phyloP scores from a whole-genome alignment of 192 early-diverging fungal species.

The Umbelopsis isabellina region DNA sequence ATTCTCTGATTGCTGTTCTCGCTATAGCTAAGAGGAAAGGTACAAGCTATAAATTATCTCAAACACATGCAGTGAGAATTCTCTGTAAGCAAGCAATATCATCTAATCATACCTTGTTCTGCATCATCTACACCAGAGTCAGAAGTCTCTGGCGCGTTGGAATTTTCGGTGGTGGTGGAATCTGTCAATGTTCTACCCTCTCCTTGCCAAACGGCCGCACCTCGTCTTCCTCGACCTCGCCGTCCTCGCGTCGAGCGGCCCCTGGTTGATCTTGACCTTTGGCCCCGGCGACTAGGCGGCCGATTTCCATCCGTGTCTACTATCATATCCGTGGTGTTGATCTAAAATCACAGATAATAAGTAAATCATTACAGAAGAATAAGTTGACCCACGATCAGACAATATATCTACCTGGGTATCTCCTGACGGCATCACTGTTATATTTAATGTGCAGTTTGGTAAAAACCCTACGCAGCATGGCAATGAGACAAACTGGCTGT shows the following conservation, averaged over 20 bases:
- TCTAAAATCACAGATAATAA: too few relatives aligned
- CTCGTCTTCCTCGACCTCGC: neutral
- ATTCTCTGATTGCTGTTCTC: conserved; percentile 26
- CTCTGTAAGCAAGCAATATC: too few relatives aligned
- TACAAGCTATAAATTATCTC: neutral
- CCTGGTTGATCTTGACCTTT: neutral
- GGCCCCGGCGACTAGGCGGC: neutral
- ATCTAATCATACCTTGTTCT: too few relatives aligned
- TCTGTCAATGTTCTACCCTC: neutral
- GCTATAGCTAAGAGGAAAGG: neutral
- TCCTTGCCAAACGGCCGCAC: neutral
- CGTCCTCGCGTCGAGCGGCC: neutral
- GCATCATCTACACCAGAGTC: too few relatives aligned
- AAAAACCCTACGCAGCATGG: neutral
- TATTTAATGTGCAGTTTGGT: conserved; percentile 8
- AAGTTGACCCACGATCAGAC: neutral
- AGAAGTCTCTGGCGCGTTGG: too few relatives aligned
- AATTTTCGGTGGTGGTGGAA: neutral
- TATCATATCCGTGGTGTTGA: neutral
- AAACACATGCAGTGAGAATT: too few relatives aligned
- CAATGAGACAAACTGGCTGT: too few relatives aligned
- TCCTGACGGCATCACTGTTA: neutral
- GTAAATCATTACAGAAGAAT: too few relatives aligned
- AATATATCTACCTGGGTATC: neutral
- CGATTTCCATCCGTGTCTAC: neutral